Percentiles rank a stretch among this genome's conserved stretches.
These are phyloP conservation scores for Carallia pectinifolia DNA, from an alignment of 345 rosid species.

Conservation along the genomic window DNA sequence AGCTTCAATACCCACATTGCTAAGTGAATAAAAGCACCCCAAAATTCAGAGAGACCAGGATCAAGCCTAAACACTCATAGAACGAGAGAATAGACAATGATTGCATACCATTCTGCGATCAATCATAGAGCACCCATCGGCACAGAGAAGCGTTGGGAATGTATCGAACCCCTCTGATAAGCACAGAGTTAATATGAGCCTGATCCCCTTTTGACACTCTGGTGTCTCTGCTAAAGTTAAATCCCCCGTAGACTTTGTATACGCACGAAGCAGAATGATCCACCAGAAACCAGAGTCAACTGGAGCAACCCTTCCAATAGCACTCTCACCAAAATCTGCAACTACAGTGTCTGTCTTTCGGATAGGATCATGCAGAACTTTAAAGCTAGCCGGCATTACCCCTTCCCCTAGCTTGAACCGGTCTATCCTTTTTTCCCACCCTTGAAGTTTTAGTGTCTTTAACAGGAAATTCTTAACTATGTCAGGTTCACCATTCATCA, in stretches of 20 bases:
- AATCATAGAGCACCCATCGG: conserved; percentile 85
- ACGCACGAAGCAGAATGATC: conserved; percentile 83
- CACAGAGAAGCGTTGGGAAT: conserved; percentile 83
- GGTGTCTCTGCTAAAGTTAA: conserved; percentile 56
- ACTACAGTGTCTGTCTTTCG: conserved; percentile 58
- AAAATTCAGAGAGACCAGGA: too few relatives aligned
- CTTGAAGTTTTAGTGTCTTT: conserved; percentile 68
- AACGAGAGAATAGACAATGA: not conserved
- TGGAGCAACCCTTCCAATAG: conserved; percentile 86
- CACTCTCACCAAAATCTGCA: conserved; percentile 84
- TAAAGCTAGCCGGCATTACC: conserved; percentile 84
- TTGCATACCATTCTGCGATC: conserved; percentile 78
- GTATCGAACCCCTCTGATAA: conserved; percentile 84
- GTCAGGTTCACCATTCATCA: conserved; percentile 77
- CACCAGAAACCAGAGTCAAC: conserved; percentile 92
- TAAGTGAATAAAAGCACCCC: not conserved
- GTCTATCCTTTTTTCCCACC: conserved; percentile 67
- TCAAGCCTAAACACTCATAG: too few relatives aligned
- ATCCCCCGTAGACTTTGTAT: conserved; percentile 75
- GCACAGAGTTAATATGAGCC: conserved; percentile 67
- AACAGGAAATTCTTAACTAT: conserved; percentile 70
- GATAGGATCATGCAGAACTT: conserved; percentile 69
- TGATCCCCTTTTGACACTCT: conserved; percentile 80
- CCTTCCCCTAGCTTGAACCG: conserved; percentile 83
- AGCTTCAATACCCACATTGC: not conserved